Evolutionary conservation across 2,329 filamentous ascomycete genomes (phyloP), one percentile per base, ranked within the genome.

Genomic region (Neoascochyta sp.): DNA sequence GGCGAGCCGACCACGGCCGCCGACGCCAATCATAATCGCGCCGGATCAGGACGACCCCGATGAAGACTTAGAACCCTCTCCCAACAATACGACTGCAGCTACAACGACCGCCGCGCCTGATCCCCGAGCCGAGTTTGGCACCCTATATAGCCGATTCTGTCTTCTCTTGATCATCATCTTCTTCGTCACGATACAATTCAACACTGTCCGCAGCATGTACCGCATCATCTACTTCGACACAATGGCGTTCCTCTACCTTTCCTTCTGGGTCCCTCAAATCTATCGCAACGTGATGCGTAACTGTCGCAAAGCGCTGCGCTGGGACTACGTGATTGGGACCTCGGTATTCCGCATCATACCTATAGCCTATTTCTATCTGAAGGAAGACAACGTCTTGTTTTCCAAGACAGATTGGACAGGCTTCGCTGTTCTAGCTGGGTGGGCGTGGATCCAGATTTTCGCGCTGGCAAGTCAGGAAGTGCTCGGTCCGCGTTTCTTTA

Each of bases 231-330:
- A 79, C 58, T 71, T 71, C 40, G 72, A 89, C 55, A 43, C 72
- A 3, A 66, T 94, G 13, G 73, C 77, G 2, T 78, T 90, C 49
- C 45, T 75, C 30, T 95, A 95, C 57, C 76, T 95, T 24, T 95
- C 89, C 12, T 81, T 95, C 56, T 96, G 90, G 90, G 58, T 81
- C 1, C 90, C 92, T 0, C 92, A 98, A 60, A 94, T 96, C 46
- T 78, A 84, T 55, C 85, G 92, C 41, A 98, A 98, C 60, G 73
- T 84, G 30, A 79, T 86, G 63, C 85, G 90, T 31, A 95, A 95
- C 64, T 95, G 88, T 62, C 86, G 89, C 22, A 86, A 85, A 50
- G 89, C 90, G 1, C 71, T 96, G n/a, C 76, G 81, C 3, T 95
- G 89, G 88, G 83, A 84, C 37, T 98, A 94, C 56, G 83, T 95